A percentile compares a stretch with the other conserved stretches of the same genome.
phyloP scores from a whole-genome alignment of 768 basidiomycete genomes.

The Hortiboletus campestris region DNA sequence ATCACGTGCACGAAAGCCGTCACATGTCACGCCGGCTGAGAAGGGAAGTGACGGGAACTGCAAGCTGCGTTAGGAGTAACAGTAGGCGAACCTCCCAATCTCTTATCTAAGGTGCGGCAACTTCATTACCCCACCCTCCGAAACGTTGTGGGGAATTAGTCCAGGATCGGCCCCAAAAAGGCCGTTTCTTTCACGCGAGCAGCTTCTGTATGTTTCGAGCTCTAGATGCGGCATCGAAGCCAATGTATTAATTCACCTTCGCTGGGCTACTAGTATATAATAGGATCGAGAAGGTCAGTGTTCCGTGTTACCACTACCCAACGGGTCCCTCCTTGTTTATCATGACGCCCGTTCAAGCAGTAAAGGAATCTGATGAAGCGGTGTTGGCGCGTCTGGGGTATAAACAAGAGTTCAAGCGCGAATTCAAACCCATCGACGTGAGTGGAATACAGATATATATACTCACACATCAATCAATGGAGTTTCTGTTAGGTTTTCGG shows the following conservation, averaged over 20 bases:
- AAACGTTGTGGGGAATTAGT: neutral
- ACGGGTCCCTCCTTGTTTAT: neutral
- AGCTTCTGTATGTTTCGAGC: neutral
- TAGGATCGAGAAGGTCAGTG: neutral
- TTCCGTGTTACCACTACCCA: neutral
- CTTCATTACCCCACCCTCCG: neutral
- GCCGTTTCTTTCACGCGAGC: neutral
- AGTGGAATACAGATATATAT: neutral
- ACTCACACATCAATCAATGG: neutral
- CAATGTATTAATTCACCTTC: neutral
- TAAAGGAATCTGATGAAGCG: constrained; percentile 23
- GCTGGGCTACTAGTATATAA: neutral
- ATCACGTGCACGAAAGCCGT: constrained; percentile 9
- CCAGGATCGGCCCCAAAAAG: neutral
- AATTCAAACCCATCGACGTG: constrained; percentile 31
- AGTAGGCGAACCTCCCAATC: too few species aligned
- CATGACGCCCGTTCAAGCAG: neutral
- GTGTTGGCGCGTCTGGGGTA: constrained; percentile 30
- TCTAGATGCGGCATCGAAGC: neutral
- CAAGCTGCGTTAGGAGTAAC: too few species aligned
- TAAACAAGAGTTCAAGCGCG: constrained; percentile 35
- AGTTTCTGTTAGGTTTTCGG: constrained; percentile 54
- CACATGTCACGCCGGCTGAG: too few species aligned
- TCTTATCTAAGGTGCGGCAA: neutral
- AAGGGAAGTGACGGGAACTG: too few species aligned